A percentile compares a stretch with the other conserved stretches of the same genome.
Evolutionary conservation across 345 rosid genomes (phyloP).

Genomic region (Populus simonii): DNA sequence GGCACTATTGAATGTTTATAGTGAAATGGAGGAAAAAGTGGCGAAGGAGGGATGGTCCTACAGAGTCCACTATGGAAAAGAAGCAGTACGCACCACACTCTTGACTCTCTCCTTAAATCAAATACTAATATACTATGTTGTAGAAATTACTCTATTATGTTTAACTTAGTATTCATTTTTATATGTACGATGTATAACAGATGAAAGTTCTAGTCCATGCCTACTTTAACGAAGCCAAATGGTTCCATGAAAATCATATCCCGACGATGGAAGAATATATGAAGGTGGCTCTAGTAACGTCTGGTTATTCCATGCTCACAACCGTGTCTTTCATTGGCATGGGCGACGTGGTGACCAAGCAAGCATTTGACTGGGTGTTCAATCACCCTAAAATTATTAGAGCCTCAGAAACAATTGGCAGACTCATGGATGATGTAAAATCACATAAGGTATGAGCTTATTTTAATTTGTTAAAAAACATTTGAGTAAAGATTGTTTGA

Average conservation of each 20-base stretch:
- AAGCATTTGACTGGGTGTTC: constrained; percentile 24
- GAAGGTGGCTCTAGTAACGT: constrained; percentile 9
- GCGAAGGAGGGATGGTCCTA: background rate
- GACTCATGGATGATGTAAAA: constrained; percentile 33
- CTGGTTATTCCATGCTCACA: constrained; percentile 10
- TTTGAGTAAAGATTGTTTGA: no score
- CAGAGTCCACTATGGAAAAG: background rate
- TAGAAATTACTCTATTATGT: background rate
- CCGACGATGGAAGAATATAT: constrained; percentile 32
- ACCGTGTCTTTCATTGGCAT: constrained; percentile 18
- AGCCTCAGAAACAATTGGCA: constrained; percentile 14
- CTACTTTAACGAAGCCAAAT: constrained; percentile 32
- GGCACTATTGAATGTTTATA: background rate
- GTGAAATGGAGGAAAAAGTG: background rate
- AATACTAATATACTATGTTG: background rate
- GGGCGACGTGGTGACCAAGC: constrained; percentile 16
- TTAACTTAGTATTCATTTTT: background rate
- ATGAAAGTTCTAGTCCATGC: background rate
- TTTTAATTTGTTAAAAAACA: no score
- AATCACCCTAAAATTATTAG: constrained; percentile 11
- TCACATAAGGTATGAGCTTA: constrained; percentile 1
- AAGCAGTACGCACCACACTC: background rate
- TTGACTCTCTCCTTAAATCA: background rate
- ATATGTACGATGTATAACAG: background rate
- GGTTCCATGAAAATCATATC: constrained; percentile 14